Evolutionary conservation across 1,284 basidiomycete genomes (phyloP), one percentile per base, ranked within the genome.

Genomic region (Boletus semigastroideus): DNA sequence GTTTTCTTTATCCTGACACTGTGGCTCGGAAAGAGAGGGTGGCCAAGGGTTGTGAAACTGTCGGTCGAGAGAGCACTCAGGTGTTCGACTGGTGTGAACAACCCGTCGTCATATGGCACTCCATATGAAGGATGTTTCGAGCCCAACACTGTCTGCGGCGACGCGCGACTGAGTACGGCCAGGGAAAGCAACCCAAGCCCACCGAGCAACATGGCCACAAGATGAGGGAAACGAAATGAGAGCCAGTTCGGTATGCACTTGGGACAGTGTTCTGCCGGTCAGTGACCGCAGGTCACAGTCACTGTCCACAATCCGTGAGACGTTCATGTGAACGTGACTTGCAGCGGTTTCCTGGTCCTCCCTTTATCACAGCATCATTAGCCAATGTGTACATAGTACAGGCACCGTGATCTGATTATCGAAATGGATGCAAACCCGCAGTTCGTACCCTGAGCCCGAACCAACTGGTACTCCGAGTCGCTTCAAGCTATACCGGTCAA

Each of bases 1-100:
- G 66, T 57, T 40, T 75, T 75, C 68, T 81, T 83, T 55, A 85
- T 74, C 40, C 82, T 73, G 16, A 84, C 75, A 45, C 67, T 72
- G 61, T 84, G 69, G n/a, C 69, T 63, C 0, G 82, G 82, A 60
- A 82, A 83, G 33, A 65, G 60, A 2, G 80, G 81, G 57, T 85
- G 83, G 5, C 58, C 59, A 33, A 86, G 61, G 5, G 71, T 70
- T 3, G 78, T 78, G 61, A 77, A 85, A 8, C 67, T 66, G 38
- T 67, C 65, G 54, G 73, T 65, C 5, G 77, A 76, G 19, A 84
- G 65, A 19, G 59, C 48, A 30, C 66, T 68, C 13, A 83, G 60
- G 13, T 64, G 54, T 36, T 64, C 65, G 1, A 57, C 38, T 4
- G 65, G 67, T 4, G 54, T 58, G 44, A 67, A 71, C 25, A 64